Base-by-base conservation (phyloP, 139 green algal species). In the Chlamydomonas schloesseri region DNA sequence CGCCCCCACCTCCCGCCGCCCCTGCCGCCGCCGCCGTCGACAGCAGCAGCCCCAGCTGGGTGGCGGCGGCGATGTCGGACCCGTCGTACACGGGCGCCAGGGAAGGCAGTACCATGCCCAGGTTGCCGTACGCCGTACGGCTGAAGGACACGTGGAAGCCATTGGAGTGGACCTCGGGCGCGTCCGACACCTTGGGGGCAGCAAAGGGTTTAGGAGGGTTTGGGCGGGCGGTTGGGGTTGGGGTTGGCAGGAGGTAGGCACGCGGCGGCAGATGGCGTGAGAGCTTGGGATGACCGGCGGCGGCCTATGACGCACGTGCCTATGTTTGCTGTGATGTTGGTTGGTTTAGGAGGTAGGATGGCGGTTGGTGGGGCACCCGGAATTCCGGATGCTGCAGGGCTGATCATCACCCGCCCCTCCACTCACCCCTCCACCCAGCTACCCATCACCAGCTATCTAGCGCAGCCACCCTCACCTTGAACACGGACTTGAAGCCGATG, bases 401-500 rank as follows among this genome's bases (percentile, higher is more conserved):
- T n/a, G n/a, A n/a, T n/a, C n/a, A 5, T 50, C 42, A 50, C 42
- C 42, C 42, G 6, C 6, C 42, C 42, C 42, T 8, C 42, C 5
- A 50, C 42, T 8, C 42, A 5, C 6, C 42, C 42, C 42, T 8
- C 42, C 5, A 50, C 42, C 42, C 42, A 5, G 42, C 42, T 50
- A 50, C 42, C 42, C 67, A 13, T 21, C n/a, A n/a, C n/a, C n/a
- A n/a, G n/a, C n/a, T n/a, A n/a, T 57, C 70, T 17, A 34, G 42
- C 10, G 15, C 14, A 76, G 13, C 11, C 37, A 13, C n/a, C 14
- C 24, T 42, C 47, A 79, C 72, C 34, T 84, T 73, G 60, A 84
- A 84, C 55, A 87, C 68, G 9, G 58, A 74, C 81, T 91, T 91
- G 72, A 91, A 91, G 21, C 88, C 88, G 71, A 91, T 91, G 78